These are phyloP conservation scores for Taxillus chinensis DNA, from an alignment of 164 flowering plant species.

Conservation along the genomic window DNA sequence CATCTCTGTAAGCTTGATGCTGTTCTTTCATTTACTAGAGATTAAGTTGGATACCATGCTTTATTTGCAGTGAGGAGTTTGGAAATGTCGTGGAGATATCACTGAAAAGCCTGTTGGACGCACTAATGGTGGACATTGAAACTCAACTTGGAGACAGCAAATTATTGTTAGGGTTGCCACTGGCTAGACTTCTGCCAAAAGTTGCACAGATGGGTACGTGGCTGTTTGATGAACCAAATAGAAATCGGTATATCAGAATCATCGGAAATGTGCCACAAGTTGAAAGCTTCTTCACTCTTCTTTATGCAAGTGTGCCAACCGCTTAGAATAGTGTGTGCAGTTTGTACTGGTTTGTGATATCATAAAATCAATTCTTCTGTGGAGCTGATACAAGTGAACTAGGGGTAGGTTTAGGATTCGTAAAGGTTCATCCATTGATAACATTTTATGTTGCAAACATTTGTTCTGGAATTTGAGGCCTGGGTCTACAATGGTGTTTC, in stretches of 20 bases:
- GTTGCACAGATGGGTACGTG: conserved; percentile 40
- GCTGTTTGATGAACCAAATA: conserved; percentile 53
- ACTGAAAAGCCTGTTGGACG: conserved; percentile 39
- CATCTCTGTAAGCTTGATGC: no score
- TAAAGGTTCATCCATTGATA: no score
- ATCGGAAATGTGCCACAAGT: conserved; percentile 55
- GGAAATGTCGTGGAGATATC: conserved; percentile 45
- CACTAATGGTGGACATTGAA: conserved; percentile 39
- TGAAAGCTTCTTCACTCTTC: conserved; percentile 69
- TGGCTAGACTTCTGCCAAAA: conserved; percentile 64
- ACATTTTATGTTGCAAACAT: no score
- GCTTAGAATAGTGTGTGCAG: conserved; percentile 11
- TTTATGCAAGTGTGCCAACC: conserved; percentile 52
- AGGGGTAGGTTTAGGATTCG: no score
- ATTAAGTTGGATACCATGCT: no score
- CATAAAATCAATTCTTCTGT: no score
- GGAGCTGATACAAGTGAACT: no score
- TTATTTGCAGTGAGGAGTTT: conserved; percentile 56
- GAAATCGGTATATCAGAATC: conserved; percentile 37
- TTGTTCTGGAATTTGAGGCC: no score
- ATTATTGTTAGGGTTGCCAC: conserved; percentile 36
- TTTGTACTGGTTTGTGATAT: not conserved
- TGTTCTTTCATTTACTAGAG: no score
- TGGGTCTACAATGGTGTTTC: no score
- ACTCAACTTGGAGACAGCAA: conserved; percentile 25